phyloP scores from a whole-genome alignment of 768 basidiomycete species.

The Neoboletus brunneissimus region DNA sequence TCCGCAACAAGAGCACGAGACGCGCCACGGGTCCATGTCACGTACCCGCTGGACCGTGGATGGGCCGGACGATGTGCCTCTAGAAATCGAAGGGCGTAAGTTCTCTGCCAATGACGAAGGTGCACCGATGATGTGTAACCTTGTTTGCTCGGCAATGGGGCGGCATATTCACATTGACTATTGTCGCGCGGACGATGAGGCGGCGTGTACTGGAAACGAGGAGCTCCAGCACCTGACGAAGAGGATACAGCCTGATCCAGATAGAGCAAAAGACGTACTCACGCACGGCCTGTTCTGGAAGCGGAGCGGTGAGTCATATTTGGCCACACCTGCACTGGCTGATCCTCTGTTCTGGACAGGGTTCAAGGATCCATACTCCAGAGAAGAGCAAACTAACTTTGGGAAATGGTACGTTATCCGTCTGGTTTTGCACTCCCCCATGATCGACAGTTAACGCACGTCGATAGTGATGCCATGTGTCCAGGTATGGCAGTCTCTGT shows the following conservation, averaged over 20 bases:
- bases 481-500: conserved; percentile 26
- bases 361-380: conserved; percentile 63
- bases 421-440: neutral
- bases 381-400: conserved; percentile 54
- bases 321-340: neutral
- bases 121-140: conserved; percentile 62
- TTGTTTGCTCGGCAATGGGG: conserved; percentile 42
- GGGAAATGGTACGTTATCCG: conserved; percentile 44
- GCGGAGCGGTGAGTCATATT: conserved; percentile 43
- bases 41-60: conserved; percentile 56
- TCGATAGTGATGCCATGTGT: conserved; percentile 49
- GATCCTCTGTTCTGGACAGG: conserved; percentile 30
- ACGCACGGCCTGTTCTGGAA: conserved; percentile 57
- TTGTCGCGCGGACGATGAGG: too few species aligned
- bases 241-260: conserved; percentile 45
- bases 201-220: too few species aligned
- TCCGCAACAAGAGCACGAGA: conserved; percentile 58
- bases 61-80: conserved; percentile 44
- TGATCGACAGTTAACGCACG: neutral
- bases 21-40: conserved; percentile 63
- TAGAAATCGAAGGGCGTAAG: conserved; percentile 55
- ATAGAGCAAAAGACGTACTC: conserved; percentile 49
- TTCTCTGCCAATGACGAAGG: conserved; percentile 55
- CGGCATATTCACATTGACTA: too few species aligned
- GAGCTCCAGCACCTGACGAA: too few species aligned